A percentile compares a stretch with the other conserved stretches of the same genome.
Conservation (phyloP, 1,139 yeast species). For the Nematodospora anomalae region DNA sequence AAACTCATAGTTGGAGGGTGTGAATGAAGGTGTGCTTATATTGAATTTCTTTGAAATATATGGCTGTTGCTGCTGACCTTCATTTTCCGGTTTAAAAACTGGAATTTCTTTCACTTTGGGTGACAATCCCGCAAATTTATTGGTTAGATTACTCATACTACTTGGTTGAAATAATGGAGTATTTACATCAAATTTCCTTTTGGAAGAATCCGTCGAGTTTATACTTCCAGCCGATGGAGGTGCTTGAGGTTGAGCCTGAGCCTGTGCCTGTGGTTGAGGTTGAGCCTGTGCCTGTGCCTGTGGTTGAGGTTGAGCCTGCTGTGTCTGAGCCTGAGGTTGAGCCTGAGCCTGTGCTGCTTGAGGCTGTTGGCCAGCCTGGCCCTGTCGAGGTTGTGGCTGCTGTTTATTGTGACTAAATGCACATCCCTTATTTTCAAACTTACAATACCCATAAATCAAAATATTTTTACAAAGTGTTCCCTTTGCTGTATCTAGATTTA, state of each 20-base stretch:
- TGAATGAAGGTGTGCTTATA: conserved; percentile 32
- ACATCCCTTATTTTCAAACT: conserved; percentile 87
- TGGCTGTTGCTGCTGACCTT: conserved; percentile 8
- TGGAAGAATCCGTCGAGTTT: conserved; percentile 7
- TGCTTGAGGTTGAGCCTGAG: conserved; percentile 4
- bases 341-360: conserved; percentile 2
- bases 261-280: conserved; percentile 7
- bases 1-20: conserved; percentile 25
- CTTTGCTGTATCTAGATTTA: conserved; percentile 57
- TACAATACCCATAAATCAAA: conserved; percentile 84
- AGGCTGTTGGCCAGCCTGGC: conserved; percentile 6
- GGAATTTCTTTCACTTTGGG: conserved; percentile 59
- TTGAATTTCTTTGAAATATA: conserved; percentile 29
- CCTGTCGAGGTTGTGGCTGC: conserved; percentile 6
- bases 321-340: too few relatives aligned
- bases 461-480: conserved; percentile 85
- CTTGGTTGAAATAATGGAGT: conserved; percentile 67
- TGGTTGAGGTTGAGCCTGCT: conserved; percentile 3
- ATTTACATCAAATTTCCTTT: conserved; percentile 55
- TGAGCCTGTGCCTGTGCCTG: neutral
- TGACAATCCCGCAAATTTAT: conserved; percentile 48
- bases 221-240: neutral
- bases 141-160: conserved; percentile 28
- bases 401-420: conserved; percentile 65
- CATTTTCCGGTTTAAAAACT: conserved; percentile 50